Percentiles rank a stretch among this genome's conserved stretches.
Evolutionary conservation across 306 rosid genomes (phyloP).

Genomic region (Hippophae rhamnoides): DNA sequence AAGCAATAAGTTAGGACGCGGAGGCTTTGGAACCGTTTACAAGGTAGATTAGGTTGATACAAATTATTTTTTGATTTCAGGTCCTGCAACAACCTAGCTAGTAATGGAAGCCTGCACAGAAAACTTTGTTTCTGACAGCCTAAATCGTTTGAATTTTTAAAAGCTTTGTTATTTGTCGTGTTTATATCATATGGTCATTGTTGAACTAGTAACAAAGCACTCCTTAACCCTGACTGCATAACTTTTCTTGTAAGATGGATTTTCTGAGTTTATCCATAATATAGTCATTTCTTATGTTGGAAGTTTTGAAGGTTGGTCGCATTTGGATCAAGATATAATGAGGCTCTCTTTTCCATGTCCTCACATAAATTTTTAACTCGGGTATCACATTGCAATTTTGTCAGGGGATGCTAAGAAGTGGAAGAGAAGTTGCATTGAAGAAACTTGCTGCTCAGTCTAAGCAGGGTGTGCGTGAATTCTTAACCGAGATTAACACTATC

Average conservation of each 20-base stretch:
- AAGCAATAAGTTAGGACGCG: slow-evolving; percentile 68
- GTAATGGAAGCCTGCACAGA: slow-evolving; percentile 3
- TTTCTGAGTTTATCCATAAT: neutral
- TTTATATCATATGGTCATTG: neutral
- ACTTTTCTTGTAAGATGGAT: neutral
- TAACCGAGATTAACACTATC: slow-evolving; percentile 65
- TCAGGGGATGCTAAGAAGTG: slow-evolving; percentile 64
- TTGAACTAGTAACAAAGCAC: neutral
- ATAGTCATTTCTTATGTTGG: neutral
- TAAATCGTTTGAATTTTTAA: neutral
- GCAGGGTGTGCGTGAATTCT: slow-evolving; percentile 84
- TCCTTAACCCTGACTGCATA: neutral
- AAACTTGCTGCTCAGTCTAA: slow-evolving; percentile 73
- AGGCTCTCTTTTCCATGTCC: neutral
- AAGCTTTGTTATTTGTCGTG: neutral
- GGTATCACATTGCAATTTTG: slow-evolving; percentile 21
- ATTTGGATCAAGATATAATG: neutral
- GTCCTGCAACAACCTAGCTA: neutral
- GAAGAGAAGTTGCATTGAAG: slow-evolving; percentile 70
- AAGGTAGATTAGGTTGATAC: slow-evolving; percentile 39
- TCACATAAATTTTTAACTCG: neutral
- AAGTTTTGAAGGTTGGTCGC: neutral
- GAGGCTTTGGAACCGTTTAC: slow-evolving; percentile 90
- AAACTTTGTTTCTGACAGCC: neutral
- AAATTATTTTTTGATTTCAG: neutral